Percentiles rank a stretch among this genome's conserved stretches.
Conservation (phyloP, 371 early-diverging fungal species). For the Entomophthora muscae region DNA sequence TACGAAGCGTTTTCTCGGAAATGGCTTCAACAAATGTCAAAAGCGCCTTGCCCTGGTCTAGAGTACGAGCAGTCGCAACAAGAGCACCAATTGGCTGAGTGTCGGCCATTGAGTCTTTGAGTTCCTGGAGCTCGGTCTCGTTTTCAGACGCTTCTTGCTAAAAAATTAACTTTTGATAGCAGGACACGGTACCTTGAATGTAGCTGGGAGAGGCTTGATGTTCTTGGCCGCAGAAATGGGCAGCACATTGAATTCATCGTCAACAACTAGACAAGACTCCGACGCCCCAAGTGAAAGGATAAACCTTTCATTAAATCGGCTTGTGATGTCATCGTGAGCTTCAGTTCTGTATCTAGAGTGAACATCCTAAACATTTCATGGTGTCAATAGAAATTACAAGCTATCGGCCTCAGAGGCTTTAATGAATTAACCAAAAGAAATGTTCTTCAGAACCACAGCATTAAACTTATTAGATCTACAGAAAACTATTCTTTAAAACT, state of each 20-base stretch:
- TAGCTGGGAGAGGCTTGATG: conserved; percentile 61
- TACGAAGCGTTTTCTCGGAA: conserved; percentile 77
- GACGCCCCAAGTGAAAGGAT: conserved; percentile 84
- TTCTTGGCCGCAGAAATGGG: conserved; percentile 81
- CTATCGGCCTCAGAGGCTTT: no score
- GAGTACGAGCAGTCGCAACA: conserved; percentile 57
- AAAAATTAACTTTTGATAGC: conserved; percentile 13
- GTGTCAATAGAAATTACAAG: no score
- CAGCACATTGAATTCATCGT: conserved; percentile 91
- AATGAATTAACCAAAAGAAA: no score
- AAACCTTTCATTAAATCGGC: conserved; percentile 95
- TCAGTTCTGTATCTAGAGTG: conserved; percentile 88
- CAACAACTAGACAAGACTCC: conserved; percentile 84
- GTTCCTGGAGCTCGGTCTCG: conserved; percentile 52
- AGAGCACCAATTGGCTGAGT: conserved; percentile 77
- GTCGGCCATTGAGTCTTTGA: conserved; percentile 69
- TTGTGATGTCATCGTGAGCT: conserved; percentile 81
- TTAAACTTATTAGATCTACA: no score
- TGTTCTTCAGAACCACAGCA: no score
- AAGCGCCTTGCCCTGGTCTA: conserved; percentile 90
- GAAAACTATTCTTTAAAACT: no score
- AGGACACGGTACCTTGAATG: conserved; percentile 8
- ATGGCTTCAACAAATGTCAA: conserved; percentile 90
- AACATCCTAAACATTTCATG: conserved; percentile 74
- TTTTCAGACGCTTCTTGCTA: conserved; percentile 34